Evolutionary conservation across 2,329 filamentous ascomycete species (phyloP).

Genomic region (Phaeosphaeriaceae sp.): DNA sequence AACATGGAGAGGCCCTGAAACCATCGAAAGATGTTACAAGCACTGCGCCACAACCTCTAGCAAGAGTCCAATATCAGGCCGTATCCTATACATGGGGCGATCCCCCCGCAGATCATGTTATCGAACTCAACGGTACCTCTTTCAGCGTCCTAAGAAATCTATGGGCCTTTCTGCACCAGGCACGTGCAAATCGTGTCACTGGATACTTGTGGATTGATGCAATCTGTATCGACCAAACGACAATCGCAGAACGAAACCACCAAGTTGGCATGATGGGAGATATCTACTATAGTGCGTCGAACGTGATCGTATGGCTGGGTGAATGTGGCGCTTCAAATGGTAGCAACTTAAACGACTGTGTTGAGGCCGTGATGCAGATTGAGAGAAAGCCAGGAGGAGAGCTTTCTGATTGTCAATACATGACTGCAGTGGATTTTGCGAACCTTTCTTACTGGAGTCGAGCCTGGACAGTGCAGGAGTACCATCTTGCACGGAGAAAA

Average conservation of each 20-base stretch:
- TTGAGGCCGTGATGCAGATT: no score
- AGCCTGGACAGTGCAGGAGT: neutral
- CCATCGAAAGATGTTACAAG: neutral
- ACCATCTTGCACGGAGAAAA: neutral
- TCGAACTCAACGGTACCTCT: neutral
- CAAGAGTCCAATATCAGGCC: neutral
- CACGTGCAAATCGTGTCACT: neutral
- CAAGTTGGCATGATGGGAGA: neutral
- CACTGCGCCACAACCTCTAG: neutral
- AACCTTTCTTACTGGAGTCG: neutral
- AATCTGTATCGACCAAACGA: neutral
- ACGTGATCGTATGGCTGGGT: neutral
- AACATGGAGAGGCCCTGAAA: neutral
- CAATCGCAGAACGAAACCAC: neutral
- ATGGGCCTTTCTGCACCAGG: neutral
- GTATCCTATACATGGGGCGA: neutral
- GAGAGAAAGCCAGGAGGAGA: no score
- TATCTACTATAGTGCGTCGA: neutral
- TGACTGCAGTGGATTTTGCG: neutral
- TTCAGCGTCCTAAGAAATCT: neutral
- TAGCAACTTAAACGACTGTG: neutral
- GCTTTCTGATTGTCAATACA: no score
- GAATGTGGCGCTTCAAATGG: neutral
- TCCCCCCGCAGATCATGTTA: neutral
- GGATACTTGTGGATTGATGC: slow-evolving; percentile 1